These are phyloP conservation scores for Dryas drummondii DNA, from an alignment of 306 rosid species.

Conservation along the genomic window DNA sequence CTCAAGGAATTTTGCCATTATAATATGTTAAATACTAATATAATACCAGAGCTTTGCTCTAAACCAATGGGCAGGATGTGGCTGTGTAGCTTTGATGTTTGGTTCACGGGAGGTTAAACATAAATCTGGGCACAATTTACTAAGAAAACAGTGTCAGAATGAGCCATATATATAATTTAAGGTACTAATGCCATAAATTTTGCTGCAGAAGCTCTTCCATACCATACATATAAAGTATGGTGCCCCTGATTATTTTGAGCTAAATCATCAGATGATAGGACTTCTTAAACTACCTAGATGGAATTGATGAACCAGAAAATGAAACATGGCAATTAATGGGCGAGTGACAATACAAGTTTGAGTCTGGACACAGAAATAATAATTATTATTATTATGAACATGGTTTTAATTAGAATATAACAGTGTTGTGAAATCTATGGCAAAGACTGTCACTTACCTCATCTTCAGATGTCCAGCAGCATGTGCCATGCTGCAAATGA, in stretches of 20 bases:
- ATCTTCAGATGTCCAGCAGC: not conserved
- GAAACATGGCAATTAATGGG: no score
- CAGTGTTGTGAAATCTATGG: not conserved
- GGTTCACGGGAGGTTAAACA: slow-evolving; percentile 2
- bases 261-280: not conserved
- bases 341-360: not conserved
- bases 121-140: slow-evolving; percentile 6
- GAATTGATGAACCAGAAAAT: not conserved
- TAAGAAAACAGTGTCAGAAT: slow-evolving; percentile 9
- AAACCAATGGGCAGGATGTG: not conserved
- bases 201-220: not conserved
- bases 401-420: not conserved
- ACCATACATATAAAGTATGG: no score
- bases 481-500: slow-evolving; percentile 11
- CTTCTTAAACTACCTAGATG: not conserved
- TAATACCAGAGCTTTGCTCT: not conserved
- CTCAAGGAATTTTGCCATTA: not conserved
- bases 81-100: slow-evolving; percentile 6
- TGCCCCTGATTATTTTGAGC: not conserved
- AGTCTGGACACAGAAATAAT: not conserved
- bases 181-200: not conserved
- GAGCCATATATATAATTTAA: not conserved
- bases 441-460: slow-evolving; percentile 18
- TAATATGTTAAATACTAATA: not conserved
- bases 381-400: not conserved